Evolutionary conservation across 495 filamentous ascomycete species (phyloP), one percentile per base, ranked within the genome.

Genomic region (Penicillium atrosanguineum): DNA sequence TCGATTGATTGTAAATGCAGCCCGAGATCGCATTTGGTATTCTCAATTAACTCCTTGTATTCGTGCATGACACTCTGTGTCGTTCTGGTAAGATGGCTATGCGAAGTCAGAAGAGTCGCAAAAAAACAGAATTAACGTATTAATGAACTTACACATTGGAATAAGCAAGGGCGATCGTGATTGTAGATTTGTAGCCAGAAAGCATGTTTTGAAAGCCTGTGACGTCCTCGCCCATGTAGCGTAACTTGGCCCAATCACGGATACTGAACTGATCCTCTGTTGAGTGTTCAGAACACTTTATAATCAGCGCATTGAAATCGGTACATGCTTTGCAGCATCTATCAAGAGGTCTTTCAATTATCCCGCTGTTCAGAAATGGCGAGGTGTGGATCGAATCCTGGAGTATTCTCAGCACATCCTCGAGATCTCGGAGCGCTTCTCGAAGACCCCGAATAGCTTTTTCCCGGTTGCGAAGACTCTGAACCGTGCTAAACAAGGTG

Each of bases 121-220:
- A 25, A 7, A 3, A 48, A n/a, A n/a, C n/a, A n/a, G 31, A 39
- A 28, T 9, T 36, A 3, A 48, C 1, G 58, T 42, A n/a, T n/a
- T n/a, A n/a, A n/a, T n/a, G 18, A 64, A 20, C 16, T 14, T 15
- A 37, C 59, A 63, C 41, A 47, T 53, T 65, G 45, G 62, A 49
- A 40, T 60, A 59, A 7, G 46, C 54, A 43, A 65, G 26, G 20
- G 63, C 63, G 59, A 69, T 62, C 18, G 23, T 57, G 21, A 69
- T 67, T 16, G 63, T 69, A 43, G 63, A 62, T 49, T 69, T 69
- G 48, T 69, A 69, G 48, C 65, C 63, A 29, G 63, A 52, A 16
- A 69, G 37, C 26, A 64, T 51, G 23, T 56, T 55, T 47, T 51
- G 51, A 34, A 69, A 64, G 39, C 59, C 56, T 29, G 50, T 42